These are phyloP conservation scores for Echites panduratus DNA, from an alignment of 257 asterid genomes.

Conservation along the genomic window DNA sequence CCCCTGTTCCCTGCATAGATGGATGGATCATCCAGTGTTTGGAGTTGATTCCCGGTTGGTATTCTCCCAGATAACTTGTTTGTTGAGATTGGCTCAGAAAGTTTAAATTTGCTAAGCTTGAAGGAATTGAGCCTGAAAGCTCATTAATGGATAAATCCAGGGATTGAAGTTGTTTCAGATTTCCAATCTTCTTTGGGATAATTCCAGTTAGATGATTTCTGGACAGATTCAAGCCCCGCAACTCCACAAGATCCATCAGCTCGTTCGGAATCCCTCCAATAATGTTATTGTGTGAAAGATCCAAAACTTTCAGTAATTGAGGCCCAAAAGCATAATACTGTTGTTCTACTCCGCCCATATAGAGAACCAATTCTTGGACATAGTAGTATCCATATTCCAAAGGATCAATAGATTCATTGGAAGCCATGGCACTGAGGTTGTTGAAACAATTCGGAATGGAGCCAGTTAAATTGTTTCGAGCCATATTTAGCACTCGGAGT, in stretches of 20 bases:
- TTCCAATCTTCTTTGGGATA: slow-evolving; percentile 27
- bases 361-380: no score
- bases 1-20: background rate
- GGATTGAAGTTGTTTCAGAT: slow-evolving; percentile 21
- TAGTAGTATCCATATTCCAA: no score
- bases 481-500: slow-evolving; percentile 27
- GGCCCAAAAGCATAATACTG: no score
- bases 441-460: no score
- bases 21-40: slow-evolving; percentile 12
- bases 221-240: slow-evolving; percentile 23
- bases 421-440: no score
- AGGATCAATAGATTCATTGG: no score
- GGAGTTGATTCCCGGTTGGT: slow-evolving; percentile 33
- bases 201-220: slow-evolving; percentile 23
- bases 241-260: slow-evolving; percentile 10
- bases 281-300: slow-evolving; percentile 5
- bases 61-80: slow-evolving; percentile 25
- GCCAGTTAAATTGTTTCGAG: slow-evolving; percentile 13
- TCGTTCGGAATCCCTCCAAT: slow-evolving; percentile 15
- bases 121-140: slow-evolving; percentile 28
- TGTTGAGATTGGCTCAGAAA: slow-evolving; percentile 25
- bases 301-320: no score
- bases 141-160: slow-evolving; percentile 30
- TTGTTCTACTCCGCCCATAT: no score
- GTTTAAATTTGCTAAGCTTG: slow-evolving; percentile 20